A percentile compares a stretch with the other conserved stretches of the same genome.
Evolutionary conservation across 73 alveolate genomes (phyloP).

Genomic region (Paramecium caudatum): DNA sequence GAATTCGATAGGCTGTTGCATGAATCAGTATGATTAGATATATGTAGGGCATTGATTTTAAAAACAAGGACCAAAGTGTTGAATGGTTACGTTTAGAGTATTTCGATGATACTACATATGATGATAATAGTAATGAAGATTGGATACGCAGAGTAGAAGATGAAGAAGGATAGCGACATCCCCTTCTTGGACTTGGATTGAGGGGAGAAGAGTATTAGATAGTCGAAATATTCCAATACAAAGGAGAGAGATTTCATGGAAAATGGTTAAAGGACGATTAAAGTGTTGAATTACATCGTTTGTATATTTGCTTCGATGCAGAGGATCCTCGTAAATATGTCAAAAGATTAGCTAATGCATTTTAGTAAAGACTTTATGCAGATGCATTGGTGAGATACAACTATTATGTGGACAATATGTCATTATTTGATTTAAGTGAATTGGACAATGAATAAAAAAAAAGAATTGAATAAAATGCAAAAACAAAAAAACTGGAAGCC

Average conservation of each 20-base stretch:
- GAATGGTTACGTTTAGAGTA: slow-evolving; percentile 99
- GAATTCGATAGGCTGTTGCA: slow-evolving; percentile 91
- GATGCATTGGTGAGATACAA: slow-evolving; percentile 82
- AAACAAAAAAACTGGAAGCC: slow-evolving; percentile 71
- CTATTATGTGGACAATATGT: slow-evolving; percentile 93
- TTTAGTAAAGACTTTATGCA: slow-evolving; percentile 78
- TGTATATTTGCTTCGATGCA: slow-evolving; percentile 84
- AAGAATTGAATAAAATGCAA: slow-evolving; percentile 81
- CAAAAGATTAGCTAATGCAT: slow-evolving; percentile 85
- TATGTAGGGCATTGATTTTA: slow-evolving; percentile 90
- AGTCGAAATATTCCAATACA: slow-evolving; percentile 32
- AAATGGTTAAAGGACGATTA: slow-evolving; percentile 81
- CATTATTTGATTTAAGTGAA: slow-evolving; percentile 89
- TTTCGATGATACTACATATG: slow-evolving; percentile 99
- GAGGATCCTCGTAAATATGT: slow-evolving; percentile 90
- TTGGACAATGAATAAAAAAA: slow-evolving; percentile 87
- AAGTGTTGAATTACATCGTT: slow-evolving; percentile 78
- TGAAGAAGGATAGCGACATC: slow-evolving; percentile 88
- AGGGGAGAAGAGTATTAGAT: slow-evolving; percentile 41
- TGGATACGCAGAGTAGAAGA: slow-evolving; percentile 93
- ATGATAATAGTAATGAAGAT: slow-evolving; percentile 98
- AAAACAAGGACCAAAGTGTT: slow-evolving; percentile 86
- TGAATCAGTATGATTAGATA: no score
- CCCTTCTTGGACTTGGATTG: slow-evolving; percentile 94
- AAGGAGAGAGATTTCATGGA: slow-evolving; percentile 69